Base-by-base conservation (phyloP, 345 rosid genomes). In the Citrus sp. region DNA sequence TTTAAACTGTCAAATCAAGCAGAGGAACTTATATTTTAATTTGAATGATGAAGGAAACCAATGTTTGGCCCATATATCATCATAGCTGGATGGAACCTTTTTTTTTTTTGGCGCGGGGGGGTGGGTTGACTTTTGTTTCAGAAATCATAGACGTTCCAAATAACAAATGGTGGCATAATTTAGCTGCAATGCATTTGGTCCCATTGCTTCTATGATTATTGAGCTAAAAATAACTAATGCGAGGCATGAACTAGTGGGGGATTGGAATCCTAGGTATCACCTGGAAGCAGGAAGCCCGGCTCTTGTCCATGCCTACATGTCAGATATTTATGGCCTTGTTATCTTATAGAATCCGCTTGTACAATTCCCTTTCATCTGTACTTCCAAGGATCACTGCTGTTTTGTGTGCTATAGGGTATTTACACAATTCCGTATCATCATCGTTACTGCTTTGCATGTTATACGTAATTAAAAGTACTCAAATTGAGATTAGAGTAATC, bases 201-300 rank as follows among this genome's bases (percentile, higher is more conserved):
- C 75, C 19, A 55, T 75, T 42, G 70, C 59, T 46, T 12, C n/a
- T 62, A 24, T 62, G 58, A 58, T 46, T 27, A 42, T 59, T 67
- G 67, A 14, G 25, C 16, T 13, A 34, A 49, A 55, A 10, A 35
- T 70, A 34, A 32, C 56, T 38, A 60, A 28, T 73, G 49, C 10
- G 51, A 32, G n/a, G 30, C 38, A 5, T 55, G 76, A 67, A 12
- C 68, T 25, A 25, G 37, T 37, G 24, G 68, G 61, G 64, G 70
- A 19, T 28, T 19, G 38, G 70, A 74, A 62, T 62, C 77, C 77
- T 27, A 61, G 16, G 59, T 74, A 38, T 35, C 77, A 14, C 18
- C 59, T 4, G n/a, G 0, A 8, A 18, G 67, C 5, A 9, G 21
- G 40, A 27, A 35, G 21, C 37, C 18, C 2, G 69, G 62, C 19